Conservation (phyloP, 129 eudicot species). For the Sambucus nigra region DNA sequence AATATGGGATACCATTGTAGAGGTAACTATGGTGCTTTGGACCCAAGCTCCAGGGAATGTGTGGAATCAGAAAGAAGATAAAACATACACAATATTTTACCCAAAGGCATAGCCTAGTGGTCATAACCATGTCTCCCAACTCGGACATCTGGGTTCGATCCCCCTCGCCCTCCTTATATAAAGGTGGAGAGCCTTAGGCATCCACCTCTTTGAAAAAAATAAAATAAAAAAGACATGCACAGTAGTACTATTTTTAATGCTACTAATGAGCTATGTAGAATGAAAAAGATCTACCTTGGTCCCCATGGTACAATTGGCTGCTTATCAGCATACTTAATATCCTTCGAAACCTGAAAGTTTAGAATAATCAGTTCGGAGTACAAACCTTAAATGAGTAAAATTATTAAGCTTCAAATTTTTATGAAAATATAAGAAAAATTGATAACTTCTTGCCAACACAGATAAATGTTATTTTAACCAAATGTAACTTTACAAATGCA, state of each 20-base stretch:
- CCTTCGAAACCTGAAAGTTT: constrained; percentile 76
- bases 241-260: background rate
- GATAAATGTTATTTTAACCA: constrained; percentile 3
- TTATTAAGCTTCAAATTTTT: background rate
- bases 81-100: too few species aligned
- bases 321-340: constrained; percentile 90
- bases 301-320: constrained; percentile 91
- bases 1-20: too few species aligned
- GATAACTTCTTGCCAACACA: background rate
- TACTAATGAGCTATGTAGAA: background rate
- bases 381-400: background rate
- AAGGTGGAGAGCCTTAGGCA: too few species aligned
- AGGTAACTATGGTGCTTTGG: too few species aligned
- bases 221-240: background rate
- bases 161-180: too few species aligned
- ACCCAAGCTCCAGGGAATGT: too few species aligned
- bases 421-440: background rate
- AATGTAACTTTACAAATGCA: background rate
- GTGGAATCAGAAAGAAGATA: too few species aligned
- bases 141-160: too few species aligned
- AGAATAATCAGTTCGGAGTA: background rate
- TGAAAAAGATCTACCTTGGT: constrained; percentile 59
- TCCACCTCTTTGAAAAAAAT: too few species aligned
- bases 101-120: too few species aligned
- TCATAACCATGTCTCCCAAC: too few species aligned